These are phyloP conservation scores for Paramecium tetraurelia DNA, from an alignment of 73 alveolate genomes.

Conservation along the genomic window DNA sequence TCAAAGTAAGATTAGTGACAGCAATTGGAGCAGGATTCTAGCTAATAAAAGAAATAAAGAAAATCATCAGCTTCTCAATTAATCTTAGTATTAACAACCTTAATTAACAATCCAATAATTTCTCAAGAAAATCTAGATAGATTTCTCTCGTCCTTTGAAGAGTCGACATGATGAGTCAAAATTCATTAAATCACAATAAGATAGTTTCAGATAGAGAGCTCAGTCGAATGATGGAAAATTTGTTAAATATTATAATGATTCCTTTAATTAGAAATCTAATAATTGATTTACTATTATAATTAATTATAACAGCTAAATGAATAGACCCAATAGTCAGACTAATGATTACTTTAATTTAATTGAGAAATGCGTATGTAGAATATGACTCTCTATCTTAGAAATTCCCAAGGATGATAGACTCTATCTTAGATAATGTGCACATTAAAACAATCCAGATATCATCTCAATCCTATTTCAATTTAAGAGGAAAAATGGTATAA, in stretches of 20 bases:
- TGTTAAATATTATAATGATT: not conserved
- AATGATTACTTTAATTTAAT: conserved; percentile 11
- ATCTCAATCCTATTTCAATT: not conserved
- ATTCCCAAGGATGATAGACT: conserved; percentile 22
- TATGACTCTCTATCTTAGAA: not conserved
- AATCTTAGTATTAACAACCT: not conserved
- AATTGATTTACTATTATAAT: not conserved
- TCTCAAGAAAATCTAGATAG: not conserved
- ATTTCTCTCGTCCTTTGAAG: not conserved
- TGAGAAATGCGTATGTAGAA: conserved; percentile 21
- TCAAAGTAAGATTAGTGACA: not conserved
- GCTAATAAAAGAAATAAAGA: not conserved
- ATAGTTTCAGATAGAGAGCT: not conserved
- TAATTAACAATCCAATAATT: not conserved
- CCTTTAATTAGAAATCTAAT: not conserved
- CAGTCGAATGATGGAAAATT: not conserved
- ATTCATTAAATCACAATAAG: not conserved
- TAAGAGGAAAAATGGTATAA: conserved; percentile 25
- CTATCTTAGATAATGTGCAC: not conserved
- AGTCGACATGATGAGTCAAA: not conserved
- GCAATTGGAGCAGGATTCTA: not conserved
- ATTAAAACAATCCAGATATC: not conserved
- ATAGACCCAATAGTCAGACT: not conserved
- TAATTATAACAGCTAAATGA: conserved; percentile 16
- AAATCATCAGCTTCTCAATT: not conserved